These are phyloP conservation scores for Plectosphaerella sp. DNA, from an alignment of 2,329 filamentous ascomycete genomes.

Conservation along the genomic window DNA sequence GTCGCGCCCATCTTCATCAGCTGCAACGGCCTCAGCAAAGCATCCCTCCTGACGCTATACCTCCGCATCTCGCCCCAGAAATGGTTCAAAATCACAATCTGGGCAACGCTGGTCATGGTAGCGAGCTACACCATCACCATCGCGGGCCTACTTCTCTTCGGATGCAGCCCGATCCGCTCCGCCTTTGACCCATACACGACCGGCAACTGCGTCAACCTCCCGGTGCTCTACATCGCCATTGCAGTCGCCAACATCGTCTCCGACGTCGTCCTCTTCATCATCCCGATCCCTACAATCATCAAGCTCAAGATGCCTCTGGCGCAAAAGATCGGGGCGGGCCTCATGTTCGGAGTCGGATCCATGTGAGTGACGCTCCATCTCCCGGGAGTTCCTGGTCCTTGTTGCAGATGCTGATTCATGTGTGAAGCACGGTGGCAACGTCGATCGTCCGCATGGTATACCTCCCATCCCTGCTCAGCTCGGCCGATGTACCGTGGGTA, in stretches of 20 bases:
- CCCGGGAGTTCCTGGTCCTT: too few species aligned
- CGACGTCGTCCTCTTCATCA: conserved; percentile 37
- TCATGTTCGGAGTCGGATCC: conserved; percentile 38
- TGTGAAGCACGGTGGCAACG: conserved; percentile 23
- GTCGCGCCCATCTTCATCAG: conserved; percentile 23
- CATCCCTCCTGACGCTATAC: conserved; percentile 29
- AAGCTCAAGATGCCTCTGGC: conserved; percentile 34
- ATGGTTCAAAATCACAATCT: conserved; percentile 21
- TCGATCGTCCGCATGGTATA: conserved; percentile 12
- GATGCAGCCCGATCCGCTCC: conserved; percentile 11
- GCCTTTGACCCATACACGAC: conserved; percentile 14
- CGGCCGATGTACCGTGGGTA: conserved; percentile 7
- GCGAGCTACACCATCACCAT: conserved; percentile 20
- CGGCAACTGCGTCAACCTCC: conserved; percentile 34
- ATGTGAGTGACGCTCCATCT: conserved; percentile 9
- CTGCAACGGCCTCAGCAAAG: conserved; percentile 27
- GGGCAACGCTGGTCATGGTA: conserved; percentile 19
- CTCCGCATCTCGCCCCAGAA: conserved; percentile 24
- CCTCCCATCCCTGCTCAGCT: conserved; percentile 10
- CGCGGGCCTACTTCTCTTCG: conserved; percentile 13
- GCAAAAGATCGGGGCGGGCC: conserved; percentile 38
- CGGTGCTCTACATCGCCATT: conserved; percentile 42
- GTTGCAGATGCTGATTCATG: neutral
- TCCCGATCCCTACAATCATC: conserved; percentile 40
- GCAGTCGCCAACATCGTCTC: conserved; percentile 41